Base-by-base conservation (phyloP, 208 protist species). In the Trypanosomatidae sp. region DNA sequence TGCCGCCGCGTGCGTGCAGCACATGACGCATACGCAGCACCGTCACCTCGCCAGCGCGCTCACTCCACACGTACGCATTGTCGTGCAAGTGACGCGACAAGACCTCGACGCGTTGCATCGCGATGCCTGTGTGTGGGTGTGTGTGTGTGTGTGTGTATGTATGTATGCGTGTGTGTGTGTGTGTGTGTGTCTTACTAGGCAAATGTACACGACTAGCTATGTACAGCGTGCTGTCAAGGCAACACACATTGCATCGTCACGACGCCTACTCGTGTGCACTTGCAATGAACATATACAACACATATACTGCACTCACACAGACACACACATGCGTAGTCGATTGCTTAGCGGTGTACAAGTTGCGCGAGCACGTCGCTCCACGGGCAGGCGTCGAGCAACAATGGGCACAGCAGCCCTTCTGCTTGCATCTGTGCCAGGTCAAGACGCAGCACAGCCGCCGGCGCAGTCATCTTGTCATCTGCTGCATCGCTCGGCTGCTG, bases 381-480 rank as follows among this genome's bases (percentile, higher is more conserved):
- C 7, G 74, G 71, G 35, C 79, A 89, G 35, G 53, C 40, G 24
- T 58, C 53, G 67, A 89, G 73, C 38, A 89, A 35, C 38, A 53
- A 46, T 7, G 68, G 61, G 37, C 65, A 41, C 22, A 89, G 61
- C 11, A 85, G 43, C 0, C 74, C 79, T 22, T 70, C 71, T 7
- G 44, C 28, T 46, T 85, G 66, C 71, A 89, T n/a, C n/a, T n/a
- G n/a, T n/a, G n/a, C n/a, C n/a, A n/a, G n/a, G n/a, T n/a, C n/a
- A n/a, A n/a, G n/a, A n/a, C n/a, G n/a, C n/a, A n/a, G n/a, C n/a
- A n/a, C n/a, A n/a, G n/a, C n/a, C n/a, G n/a, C 11, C 10, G 5
- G 13, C 33, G n/a, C 25, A 33, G 11, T 20, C 23, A 3, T 60
- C 48, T 16, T 13, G 2, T 47, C 25, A 11, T 45, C 44, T 32